These are phyloP conservation scores for Zizania palustris DNA, from an alignment of 202 grass and related monocot species.

Conservation along the genomic window DNA sequence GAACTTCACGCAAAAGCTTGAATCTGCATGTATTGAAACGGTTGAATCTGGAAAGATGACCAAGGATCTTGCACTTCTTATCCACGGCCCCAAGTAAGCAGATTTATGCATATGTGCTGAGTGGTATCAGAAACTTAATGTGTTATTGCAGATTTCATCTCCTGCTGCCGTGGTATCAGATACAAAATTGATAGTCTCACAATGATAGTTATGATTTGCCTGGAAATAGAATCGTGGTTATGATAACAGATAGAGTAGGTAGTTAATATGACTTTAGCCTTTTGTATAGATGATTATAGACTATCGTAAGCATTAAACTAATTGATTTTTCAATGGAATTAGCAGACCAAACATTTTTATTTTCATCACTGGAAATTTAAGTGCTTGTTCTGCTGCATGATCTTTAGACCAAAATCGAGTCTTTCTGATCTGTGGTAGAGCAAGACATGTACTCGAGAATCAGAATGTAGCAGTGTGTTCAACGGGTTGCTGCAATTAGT, in stretches of 20 bases:
- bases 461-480: neutral
- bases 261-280: conserved; percentile 8
- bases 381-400: conserved; percentile 16
- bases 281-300: neutral
- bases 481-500: neutral
- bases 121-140: conserved; percentile 35
- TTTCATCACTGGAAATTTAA: neutral
- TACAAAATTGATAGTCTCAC: neutral
- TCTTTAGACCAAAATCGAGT: conserved; percentile 14
- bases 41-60: conserved; percentile 96
- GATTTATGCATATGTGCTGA: conserved; percentile 15
- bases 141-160: conserved; percentile 19
- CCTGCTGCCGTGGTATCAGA: conserved; percentile 5
- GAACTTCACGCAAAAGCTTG: conserved; percentile 77
- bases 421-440: neutral
- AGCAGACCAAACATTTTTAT: conserved; percentile 13
- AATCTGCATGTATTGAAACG: conserved; percentile 80
- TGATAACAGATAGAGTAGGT: neutral
- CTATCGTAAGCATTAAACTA: neutral
- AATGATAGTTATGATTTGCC: neutral
- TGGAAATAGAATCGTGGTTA: neutral
- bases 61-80: conserved; percentile 94
- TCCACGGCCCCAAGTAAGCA: conserved; percentile 84
- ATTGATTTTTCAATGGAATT: neutral
- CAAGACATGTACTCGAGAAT: neutral